These are phyloP conservation scores for Asterophora lycoperdoides DNA, from an alignment of 768 basidiomycete species.

Conservation along the genomic window DNA sequence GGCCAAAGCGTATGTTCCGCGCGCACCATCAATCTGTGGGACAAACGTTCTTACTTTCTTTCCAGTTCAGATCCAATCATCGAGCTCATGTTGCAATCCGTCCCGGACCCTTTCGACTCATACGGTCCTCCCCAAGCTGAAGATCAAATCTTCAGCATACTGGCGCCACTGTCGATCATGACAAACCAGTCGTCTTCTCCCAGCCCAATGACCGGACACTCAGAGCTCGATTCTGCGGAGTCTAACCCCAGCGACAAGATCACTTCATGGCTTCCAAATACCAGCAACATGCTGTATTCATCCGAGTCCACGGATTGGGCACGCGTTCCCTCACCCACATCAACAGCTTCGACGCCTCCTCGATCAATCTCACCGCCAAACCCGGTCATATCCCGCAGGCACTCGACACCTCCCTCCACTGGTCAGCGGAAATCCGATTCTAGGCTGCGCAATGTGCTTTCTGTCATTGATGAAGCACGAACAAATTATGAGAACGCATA, in stretches of 20 bases:
- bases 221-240: constrained; percentile 35
- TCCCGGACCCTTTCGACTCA: constrained; percentile 91
- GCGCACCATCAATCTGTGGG: constrained; percentile 12
- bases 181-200: constrained; percentile 53
- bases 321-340: constrained; percentile 35
- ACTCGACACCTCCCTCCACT: constrained; percentile 44
- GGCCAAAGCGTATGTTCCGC: constrained; percentile 68
- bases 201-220: constrained; percentile 51
- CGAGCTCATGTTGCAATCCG: constrained; percentile 84
- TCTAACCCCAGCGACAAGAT: constrained; percentile 31
- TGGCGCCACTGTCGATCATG: constrained; percentile 81
- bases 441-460: constrained; percentile 69
- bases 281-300: constrained; percentile 44
- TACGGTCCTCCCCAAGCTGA: constrained; percentile 86
- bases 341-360: constrained; percentile 39
- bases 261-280: constrained; percentile 49
- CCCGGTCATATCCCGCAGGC: constrained; percentile 35
- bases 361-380: constrained; percentile 49
- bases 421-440: constrained; percentile 52
- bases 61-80: constrained; percentile 81
- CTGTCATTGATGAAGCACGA: constrained; percentile 63
- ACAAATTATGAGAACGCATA: constrained; percentile 27
- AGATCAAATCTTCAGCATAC: constrained; percentile 89
- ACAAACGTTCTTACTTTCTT: constrained; percentile 5
- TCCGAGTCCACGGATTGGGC: constrained; percentile 58